phyloP scores from a whole-genome alignment of 768 basidiomycete genomes.

The Lentinula aciculospora region DNA sequence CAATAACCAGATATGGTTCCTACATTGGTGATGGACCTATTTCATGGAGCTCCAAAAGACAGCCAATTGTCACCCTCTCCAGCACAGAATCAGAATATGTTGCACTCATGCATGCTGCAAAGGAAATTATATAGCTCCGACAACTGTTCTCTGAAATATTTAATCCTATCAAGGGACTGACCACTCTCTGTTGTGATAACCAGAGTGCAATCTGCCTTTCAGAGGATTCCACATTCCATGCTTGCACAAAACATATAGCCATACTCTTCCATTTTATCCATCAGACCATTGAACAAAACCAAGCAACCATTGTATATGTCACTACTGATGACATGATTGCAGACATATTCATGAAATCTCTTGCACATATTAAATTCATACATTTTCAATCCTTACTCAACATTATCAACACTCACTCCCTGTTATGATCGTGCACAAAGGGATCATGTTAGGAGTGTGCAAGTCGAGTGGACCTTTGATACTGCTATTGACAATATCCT shows the following conservation, averaged over 20 bases:
- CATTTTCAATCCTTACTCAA: not conserved
- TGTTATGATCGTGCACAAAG: no score
- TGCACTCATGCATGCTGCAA: constrained; percentile 21
- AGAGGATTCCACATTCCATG: constrained; percentile 21
- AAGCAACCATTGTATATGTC: constrained; percentile 7
- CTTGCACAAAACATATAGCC: constrained; percentile 31
- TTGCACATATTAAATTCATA: constrained; percentile 1
- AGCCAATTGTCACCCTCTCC: constrained; percentile 26
- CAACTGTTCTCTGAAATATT: constrained; percentile 10
- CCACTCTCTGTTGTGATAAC: constrained; percentile 16
- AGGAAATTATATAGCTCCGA: constrained; percentile 15
- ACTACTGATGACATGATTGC: constrained; percentile 2
- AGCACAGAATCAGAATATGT: constrained; percentile 31
- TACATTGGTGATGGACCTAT: constrained; percentile 21
- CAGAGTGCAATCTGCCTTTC: constrained; percentile 16
- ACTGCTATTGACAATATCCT: no score
- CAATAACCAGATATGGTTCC: constrained; percentile 26
- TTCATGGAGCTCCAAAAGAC: constrained; percentile 27
- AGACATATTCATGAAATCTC: constrained; percentile 1
- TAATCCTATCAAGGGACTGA: constrained; percentile 1
- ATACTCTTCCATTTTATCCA: constrained; percentile 28
- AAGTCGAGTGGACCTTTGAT: no score
- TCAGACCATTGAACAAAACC: constrained; percentile 14
- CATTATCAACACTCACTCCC: no score
- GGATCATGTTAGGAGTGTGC: no score